Base-by-base conservation (phyloP, 2,329 filamentous ascomycete genomes). In the Mycosphaerella sp. region DNA sequence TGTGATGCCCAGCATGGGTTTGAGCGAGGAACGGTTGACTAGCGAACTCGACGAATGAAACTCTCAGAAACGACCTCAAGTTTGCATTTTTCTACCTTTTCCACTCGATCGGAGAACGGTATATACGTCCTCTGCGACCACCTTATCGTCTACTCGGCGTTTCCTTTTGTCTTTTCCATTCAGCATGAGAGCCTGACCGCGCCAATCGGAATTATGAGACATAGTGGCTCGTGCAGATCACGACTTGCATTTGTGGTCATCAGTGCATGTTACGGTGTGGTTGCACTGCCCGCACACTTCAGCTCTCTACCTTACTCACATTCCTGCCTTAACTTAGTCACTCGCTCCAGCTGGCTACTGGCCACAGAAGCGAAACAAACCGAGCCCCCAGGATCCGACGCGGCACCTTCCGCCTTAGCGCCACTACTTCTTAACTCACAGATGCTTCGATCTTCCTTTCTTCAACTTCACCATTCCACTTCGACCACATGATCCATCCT, bases 41-140 rank as follows among this genome's bases (percentile, higher is more conserved):
- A 62, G 60, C 60, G 60, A 58, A 53, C 53, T 57, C 52, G 53
- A 61, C 55, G 60, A 62, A 62, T 62, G 53, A 61, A 44, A 61
- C 51, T 59, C 52, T 60, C 51, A 53, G 48, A 58, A 61, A 59
- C 59, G 51, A 61, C 31, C 58, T 32, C 48, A 47, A 29, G 48
- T 48, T 41, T 50, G 21, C 38, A 42, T 47, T 39, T 47, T 39
- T 45, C 23, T 42, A 38, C 40, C 17, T 31, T 39, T 47, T 51
- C 43, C 12, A 31, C 10, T 44, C 54, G 38, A 53, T 53, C 54
- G 51, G 39, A 39, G 50, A 36, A 43, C 54, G 54, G 10, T 41
- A 36, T 17, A 39, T 26, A 44, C 45, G 29, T 44, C 45, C 34
- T 41, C 43, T 39, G 31, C 39, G 31, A 50, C 39, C 44, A 38